A percentile compares a stretch with the other conserved stretches of the same genome.
Evolutionary conservation across 2,329 filamentous ascomycete genomes (phyloP).

Genomic region (Simplicillium sp.): DNA sequence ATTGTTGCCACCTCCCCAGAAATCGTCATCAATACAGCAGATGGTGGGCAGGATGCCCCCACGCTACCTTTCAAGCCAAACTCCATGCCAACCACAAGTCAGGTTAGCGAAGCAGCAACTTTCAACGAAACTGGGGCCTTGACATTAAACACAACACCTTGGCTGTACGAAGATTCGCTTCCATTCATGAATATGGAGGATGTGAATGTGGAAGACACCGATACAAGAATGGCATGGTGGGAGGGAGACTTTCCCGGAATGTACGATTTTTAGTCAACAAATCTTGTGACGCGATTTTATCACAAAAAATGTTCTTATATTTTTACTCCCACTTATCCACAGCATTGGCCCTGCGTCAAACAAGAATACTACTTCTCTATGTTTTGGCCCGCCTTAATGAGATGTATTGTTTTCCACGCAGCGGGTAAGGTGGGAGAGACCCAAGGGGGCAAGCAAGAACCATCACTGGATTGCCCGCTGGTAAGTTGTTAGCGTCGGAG

Average conservation of each 20-base stretch:
- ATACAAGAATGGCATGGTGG: conserved; percentile 23
- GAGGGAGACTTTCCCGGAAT: conserved; percentile 20
- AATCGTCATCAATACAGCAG: conserved; percentile 39
- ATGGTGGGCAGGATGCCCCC: conserved; percentile 39
- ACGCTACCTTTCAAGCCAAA: conserved; percentile 25
- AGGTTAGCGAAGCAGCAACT: conserved; percentile 13
- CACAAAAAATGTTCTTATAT: no score
- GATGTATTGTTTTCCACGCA: no score
- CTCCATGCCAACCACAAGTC: conserved; percentile 11
- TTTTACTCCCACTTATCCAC: no score
- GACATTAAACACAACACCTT: conserved; percentile 30
- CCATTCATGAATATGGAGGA: conserved; percentile 28
- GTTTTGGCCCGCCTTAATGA: no score
- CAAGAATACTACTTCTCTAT: no score
- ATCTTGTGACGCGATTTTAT: no score
- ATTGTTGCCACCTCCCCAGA: conserved; percentile 41
- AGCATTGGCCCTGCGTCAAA: no score
- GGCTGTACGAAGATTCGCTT: conserved; percentile 31
- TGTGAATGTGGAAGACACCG: conserved; percentile 20
- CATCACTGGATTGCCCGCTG: no score
- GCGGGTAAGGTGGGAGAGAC: no score
- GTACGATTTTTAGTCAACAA: conserved; percentile 19
- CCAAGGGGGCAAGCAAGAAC: no score
- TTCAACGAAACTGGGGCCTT: conserved; percentile 25
- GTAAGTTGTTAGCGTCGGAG: no score